These are phyloP conservation scores for Pestalotiopsis sp. DNA, from an alignment of 2,329 filamentous ascomycete species.

Conservation along the genomic window DNA sequence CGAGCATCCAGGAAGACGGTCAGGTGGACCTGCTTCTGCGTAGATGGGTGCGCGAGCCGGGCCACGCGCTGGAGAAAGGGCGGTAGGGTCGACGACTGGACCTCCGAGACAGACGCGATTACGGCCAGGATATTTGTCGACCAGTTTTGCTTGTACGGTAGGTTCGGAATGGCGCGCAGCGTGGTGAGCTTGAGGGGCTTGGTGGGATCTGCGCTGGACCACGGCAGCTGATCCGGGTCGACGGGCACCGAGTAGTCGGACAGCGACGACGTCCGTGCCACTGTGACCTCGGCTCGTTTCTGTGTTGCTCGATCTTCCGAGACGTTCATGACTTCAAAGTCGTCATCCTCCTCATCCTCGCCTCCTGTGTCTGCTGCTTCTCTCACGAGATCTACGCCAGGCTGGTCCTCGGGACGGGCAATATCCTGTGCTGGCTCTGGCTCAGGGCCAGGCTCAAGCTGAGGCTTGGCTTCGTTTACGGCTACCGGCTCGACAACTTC, in stretches of 20 bases:
- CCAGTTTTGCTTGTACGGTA: constrained; percentile 63
- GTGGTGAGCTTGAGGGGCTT: constrained; percentile 55
- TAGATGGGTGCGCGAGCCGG: constrained; percentile 54
- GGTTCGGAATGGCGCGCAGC: constrained; percentile 50
- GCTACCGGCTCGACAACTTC: not conserved
- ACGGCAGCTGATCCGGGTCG: constrained; percentile 27
- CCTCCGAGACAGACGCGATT: constrained; percentile 47
- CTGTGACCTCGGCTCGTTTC: constrained; percentile 21
- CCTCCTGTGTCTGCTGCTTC: constrained; percentile 23
- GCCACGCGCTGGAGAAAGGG: constrained; percentile 56
- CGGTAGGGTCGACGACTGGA: constrained; percentile 52
- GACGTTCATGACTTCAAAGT: constrained; percentile 42
- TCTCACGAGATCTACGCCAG: constrained; percentile 9
- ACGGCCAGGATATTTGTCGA: constrained; percentile 58
- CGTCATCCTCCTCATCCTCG: constrained; percentile 30
- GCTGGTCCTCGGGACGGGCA: not conserved
- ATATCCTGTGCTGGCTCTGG: not conserved
- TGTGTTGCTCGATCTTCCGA: constrained; percentile 23
- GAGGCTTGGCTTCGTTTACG: not conserved
- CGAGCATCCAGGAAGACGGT: constrained; percentile 59
- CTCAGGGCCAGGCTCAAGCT: not conserved
- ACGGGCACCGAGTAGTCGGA: constrained; percentile 17
- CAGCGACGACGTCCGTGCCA: constrained; percentile 9
- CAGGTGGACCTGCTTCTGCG: constrained; percentile 53
- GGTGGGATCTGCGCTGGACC: constrained; percentile 43